Base-by-base conservation (phyloP, 2,329 filamentous ascomycete genomes). In the Sclerotinia subarctica region DNA sequence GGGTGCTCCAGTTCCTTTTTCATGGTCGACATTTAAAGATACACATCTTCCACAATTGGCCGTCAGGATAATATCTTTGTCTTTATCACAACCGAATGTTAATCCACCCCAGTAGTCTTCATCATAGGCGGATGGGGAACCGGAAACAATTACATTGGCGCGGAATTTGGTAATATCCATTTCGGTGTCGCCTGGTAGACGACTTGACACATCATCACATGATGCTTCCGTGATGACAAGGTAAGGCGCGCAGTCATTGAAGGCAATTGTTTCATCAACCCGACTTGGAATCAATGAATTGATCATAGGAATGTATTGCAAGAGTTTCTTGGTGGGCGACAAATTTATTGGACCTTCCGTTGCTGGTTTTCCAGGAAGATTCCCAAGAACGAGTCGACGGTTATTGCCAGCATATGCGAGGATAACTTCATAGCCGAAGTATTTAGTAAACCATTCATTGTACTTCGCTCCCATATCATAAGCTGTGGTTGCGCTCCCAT, bases 91-190 rank as follows among this genome's bases (percentile, higher is more conserved):
- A 4, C 69, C 70, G 51, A 90, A 76, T 21, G 77, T 77, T 46
- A 92, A 77, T 74, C 88, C 86, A 3, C 80, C 85, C 90, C 90
- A 93, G 74, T 85, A 92, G 76, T 93, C 90, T 77, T 93, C 90
- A 17, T 89, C 88, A 76, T 85, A 93, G 1, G 85, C 78, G 0
- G 42, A 13, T 13, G 78, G 77, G 5, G 85, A 82, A 3, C 87
- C 88, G 49, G 85, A 84, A 1, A 93, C 78, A 1, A 93, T 87
- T 58, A 93, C 85, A 76, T 92, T 93, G 0, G 90, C 89, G 47
- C 91, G 85, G 77, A 93, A 91, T 73, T 90, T 90, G 51, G 83
- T 84, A 76, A 90, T 86, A 65, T 89, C 87, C 79, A 90, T 83
- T 26, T 79, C 74, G 42, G 82, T 78, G 17, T 79, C 80, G 0